phyloP scores from a whole-genome alignment of 768 basidiomycete genomes.

The Lactarius trivialis region DNA sequence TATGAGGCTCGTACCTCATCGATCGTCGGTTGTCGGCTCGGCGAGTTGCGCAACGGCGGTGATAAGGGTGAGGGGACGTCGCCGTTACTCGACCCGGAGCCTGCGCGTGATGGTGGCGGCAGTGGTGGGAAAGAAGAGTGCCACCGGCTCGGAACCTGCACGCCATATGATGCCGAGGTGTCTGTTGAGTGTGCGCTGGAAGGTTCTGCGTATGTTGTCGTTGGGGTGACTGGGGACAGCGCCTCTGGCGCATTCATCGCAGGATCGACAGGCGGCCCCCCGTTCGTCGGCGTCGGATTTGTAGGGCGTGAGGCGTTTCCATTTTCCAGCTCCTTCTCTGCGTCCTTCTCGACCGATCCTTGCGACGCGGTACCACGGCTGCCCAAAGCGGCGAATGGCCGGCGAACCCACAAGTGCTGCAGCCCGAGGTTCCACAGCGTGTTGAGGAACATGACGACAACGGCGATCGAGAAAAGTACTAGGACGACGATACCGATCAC shows the following conservation, averaged over 20 bases:
- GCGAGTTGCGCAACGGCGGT: background rate
- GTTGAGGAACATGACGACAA: slow-evolving; percentile 65
- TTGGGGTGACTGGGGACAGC: slow-evolving; percentile 41
- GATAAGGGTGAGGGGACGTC: slow-evolving; percentile 4
- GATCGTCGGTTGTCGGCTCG: slow-evolving; percentile 6
- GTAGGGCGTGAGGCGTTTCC: slow-evolving; percentile 31
- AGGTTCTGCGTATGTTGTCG: slow-evolving; percentile 16
- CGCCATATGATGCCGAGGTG: slow-evolving; percentile 20
- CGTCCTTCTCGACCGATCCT: slow-evolving; percentile 30
- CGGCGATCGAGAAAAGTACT: slow-evolving; percentile 63
- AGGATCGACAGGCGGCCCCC: slow-evolving; percentile 37
- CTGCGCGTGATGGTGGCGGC: slow-evolving; percentile 3
- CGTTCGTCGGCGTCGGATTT: slow-evolving; percentile 48
- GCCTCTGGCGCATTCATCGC: slow-evolving; percentile 34
- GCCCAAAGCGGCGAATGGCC: slow-evolving; percentile 17
- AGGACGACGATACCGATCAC: slow-evolving; percentile 72
- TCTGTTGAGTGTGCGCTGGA: slow-evolving; percentile 19
- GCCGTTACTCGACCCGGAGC: slow-evolving; percentile 1
- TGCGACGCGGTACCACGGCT: slow-evolving; percentile 22
- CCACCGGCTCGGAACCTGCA: slow-evolving; percentile 18
- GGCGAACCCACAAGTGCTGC: slow-evolving; percentile 30
- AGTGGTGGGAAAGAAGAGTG: slow-evolving; percentile 5
- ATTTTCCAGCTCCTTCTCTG: slow-evolving; percentile 21
- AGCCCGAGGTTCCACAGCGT: slow-evolving; percentile 41
- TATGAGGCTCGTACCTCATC: slow-evolving; percentile 11